Evolutionary conservation across 345 rosid species (phyloP), one percentile per base, ranked within the genome.

Genomic region (Linum tenue): DNA sequence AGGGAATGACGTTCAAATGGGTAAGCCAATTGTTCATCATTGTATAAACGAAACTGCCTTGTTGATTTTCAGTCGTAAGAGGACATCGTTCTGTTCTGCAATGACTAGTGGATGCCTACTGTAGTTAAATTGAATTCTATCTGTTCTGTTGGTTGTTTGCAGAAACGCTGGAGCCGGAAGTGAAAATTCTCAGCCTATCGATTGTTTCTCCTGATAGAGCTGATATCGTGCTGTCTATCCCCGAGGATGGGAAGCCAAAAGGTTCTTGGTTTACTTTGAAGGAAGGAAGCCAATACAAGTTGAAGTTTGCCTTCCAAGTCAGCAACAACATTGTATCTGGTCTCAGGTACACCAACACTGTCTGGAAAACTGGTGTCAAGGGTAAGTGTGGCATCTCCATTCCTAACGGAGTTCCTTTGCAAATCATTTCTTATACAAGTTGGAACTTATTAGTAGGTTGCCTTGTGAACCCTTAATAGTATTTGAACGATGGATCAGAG

Each of bases 241-340:
- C 78, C 3, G 84, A 81, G 70, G 79, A 70, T 68, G 92, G 92
- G 7, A 84, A 84, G 7, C 83, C 86, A 39, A 65, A 75, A 61
- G 90, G 92, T 0, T 60, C 72, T 57, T 88, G 96, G 96, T 88
- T 88, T 73, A 79, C 90, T 50, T 65, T 88, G 75, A 86, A 86
- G 73, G 92, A 88, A 82, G 92, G 90, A 38, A 78, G 85, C 71
- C 86, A 61, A 38, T 86, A 88, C 74, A 82, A 64, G 59, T 55
- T 88, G 71, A 84, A 81, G 67, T 82, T 88, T 76, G 62, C 85
- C 17, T 86, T 92, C 79, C 76, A 78, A 56, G 98, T 92, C 48
- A 79, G 80, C 76, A 87, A 89, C 78, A 92, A 92, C 86, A 87
- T 92, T 7, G 98, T 92, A 2, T 82, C 95, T 51, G 96, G 98